Conservation (phyloP, 345 rosid species). For the Anastatica hierochuntica region DNA sequence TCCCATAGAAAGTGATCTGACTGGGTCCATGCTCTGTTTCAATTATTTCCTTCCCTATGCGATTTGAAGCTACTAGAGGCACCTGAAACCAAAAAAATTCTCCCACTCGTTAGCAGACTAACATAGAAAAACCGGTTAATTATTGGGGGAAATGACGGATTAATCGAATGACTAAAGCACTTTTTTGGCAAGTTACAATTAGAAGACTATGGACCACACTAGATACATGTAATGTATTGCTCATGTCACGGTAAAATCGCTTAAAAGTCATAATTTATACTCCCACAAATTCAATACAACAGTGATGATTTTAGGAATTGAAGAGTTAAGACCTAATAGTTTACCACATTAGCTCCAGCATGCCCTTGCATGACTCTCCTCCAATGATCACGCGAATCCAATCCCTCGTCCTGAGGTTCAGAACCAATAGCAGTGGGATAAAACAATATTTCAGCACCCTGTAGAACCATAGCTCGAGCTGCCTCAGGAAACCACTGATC, state of each 20-base stretch:
- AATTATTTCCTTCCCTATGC: constrained; percentile 66
- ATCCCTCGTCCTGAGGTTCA: constrained; percentile 89
- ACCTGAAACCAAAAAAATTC: constrained; percentile 32
- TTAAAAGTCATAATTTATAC: no score
- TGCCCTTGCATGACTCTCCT: constrained; percentile 95
- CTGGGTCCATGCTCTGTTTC: constrained; percentile 80
- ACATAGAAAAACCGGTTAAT: no score
- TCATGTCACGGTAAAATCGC: no score
- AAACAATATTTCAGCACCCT: constrained; percentile 77
- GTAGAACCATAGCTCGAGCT: constrained; percentile 80
- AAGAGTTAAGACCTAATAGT: constrained; percentile 10
- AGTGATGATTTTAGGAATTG: neutral
- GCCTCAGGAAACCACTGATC: constrained; percentile 94
- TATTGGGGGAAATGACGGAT: no score
- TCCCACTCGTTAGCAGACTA: neutral
- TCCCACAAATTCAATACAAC: no score
- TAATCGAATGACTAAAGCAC: no score
- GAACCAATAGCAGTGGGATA: constrained; percentile 95
- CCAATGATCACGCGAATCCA: constrained; percentile 92
- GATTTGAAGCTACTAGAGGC: constrained; percentile 79
- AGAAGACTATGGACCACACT: no score
- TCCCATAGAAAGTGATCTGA: constrained; percentile 73
- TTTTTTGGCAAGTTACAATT: no score
- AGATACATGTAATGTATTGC: no score
- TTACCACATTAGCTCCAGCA: constrained; percentile 93